phyloP scores from a whole-genome alignment of 208 protist species.

The Phytomonas francai region DNA sequence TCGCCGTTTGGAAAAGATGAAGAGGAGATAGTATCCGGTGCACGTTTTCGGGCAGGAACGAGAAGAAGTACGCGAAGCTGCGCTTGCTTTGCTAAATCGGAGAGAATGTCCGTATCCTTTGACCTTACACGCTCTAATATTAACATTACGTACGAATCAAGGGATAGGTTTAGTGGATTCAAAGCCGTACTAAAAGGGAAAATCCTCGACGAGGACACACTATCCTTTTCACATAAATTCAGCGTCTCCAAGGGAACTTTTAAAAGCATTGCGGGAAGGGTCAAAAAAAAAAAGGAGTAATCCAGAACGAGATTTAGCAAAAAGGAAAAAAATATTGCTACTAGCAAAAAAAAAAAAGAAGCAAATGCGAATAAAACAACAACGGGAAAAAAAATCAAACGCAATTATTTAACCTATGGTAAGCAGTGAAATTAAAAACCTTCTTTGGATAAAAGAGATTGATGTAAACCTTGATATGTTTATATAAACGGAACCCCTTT shows the following conservation, averaged over 20 bases:
- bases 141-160: no score
- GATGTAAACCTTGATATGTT: not conserved
- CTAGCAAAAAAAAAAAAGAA: not conserved
- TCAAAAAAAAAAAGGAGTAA: no score
- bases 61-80: no score
- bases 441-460: slow-evolving; percentile 4
- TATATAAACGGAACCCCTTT: slow-evolving; percentile 1
- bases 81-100: no score
- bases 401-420: slow-evolving; percentile 5
- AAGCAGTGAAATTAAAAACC: slow-evolving; percentile 7
- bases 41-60: no score
- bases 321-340: slow-evolving; percentile 8
- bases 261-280: slow-evolving; percentile 2
- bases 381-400: slow-evolving; percentile 12
- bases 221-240: slow-evolving; percentile 3
- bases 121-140: no score
- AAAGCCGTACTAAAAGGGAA: no score
- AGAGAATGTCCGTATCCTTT: no score
- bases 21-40: no score
- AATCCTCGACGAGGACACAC: not conserved
- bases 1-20: no score
- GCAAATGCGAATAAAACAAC: slow-evolving; percentile 4
- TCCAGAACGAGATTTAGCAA: not conserved
- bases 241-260: not conserved
- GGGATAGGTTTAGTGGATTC: no score